These are phyloP conservation scores for Fusarium illudens DNA, from an alignment of 2,329 filamentous ascomycete species.

Conservation along the genomic window DNA sequence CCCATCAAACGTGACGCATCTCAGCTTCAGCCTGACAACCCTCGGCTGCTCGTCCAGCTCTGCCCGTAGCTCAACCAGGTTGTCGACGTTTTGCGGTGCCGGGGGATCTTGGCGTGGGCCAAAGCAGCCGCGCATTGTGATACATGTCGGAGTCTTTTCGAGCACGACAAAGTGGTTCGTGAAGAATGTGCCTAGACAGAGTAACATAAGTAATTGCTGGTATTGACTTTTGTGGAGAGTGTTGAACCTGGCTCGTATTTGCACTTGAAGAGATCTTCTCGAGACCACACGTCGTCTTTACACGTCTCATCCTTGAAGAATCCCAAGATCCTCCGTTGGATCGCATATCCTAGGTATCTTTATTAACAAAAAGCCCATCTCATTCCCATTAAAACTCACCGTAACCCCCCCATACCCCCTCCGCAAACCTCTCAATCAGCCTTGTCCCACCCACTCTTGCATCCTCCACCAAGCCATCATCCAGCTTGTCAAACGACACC, in stretches of 20 bases:
- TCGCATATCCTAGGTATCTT: not conserved
- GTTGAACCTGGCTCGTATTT: slow-evolving; percentile 32
- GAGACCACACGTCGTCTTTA: slow-evolving; percentile 28
- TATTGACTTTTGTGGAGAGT: not conserved
- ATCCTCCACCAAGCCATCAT: slow-evolving; percentile 16
- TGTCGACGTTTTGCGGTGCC: not conserved
- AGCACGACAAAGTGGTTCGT: slow-evolving; percentile 32
- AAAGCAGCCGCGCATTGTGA: slow-evolving; percentile 29
- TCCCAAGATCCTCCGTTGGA: slow-evolving; percentile 26
- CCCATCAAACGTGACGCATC: slow-evolving; percentile 26
- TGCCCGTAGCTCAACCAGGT: slow-evolving; percentile 19
- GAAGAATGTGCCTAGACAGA: slow-evolving; percentile 22
- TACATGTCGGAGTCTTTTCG: slow-evolving; percentile 16
- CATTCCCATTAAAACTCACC: not conserved
- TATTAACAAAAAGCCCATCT: rapidly evolving
- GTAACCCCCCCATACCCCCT: slow-evolving; percentile 35
- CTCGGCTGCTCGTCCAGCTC: slow-evolving; percentile 1
- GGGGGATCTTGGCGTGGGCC: slow-evolving; percentile 16
- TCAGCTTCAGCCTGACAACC: slow-evolving; percentile 5
- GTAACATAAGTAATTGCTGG: not conserved
- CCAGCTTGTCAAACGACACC: slow-evolving; percentile 11
- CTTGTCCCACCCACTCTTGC: slow-evolving; percentile 22
- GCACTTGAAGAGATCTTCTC: slow-evolving; percentile 17
- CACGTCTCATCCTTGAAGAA: slow-evolving; percentile 14
- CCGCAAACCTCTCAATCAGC: slow-evolving; percentile 25